Evolutionary conservation across 805 yeast genomes (phyloP), one percentile per base, ranked within the genome.

Genomic region (Saturnispora kantuleensis): DNA sequence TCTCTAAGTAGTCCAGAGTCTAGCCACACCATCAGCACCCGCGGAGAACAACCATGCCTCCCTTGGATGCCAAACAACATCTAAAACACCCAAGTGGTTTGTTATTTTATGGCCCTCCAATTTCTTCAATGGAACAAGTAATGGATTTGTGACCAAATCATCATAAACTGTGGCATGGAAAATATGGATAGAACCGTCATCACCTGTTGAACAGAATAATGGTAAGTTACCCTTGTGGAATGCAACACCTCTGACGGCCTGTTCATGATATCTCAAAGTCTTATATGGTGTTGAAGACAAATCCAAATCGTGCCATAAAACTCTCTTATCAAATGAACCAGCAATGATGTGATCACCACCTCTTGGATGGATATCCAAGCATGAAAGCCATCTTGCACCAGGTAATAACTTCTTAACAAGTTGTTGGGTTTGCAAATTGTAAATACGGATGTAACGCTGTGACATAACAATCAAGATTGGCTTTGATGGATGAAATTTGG

Each of bases 11-110:
- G 98, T 93, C 98, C 98, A 93, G 57, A 93, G 68, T 58, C 96
- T 79, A 5, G 97, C 97, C 35, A 87, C 79, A 49, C 95, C 87
- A 65, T 93, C 98, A 17, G 97, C 97, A 56, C 97, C 98, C 10
- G 96, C 86, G 60, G 93, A 81, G 63, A 93, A 88, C 59, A 93
- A 71, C 98, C 98, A 93, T 0, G 98, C 96, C 67, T 93, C 97
- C 56, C 81, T 79, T 52, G 97, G 97, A 71, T 93, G 98, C 98
- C 98, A 93, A 41, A 77, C 76, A 40, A 84, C 76, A 58, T 80
- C 83, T 58, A 93, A 71, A 12, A 93, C 95, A 59, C 98, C 98
- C 46, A 93, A 68, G 58, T 84, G 81, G 54, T 77, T 76, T 16
- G 78, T 68, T 39, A 87, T 74, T 61, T 82, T 80, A 66, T 93